Percentiles rank a stretch among this genome's conserved stretches.
These are phyloP conservation scores for Hibiscus syriacus DNA, from an alignment of 345 rosid genomes.

Conservation along the genomic window DNA sequence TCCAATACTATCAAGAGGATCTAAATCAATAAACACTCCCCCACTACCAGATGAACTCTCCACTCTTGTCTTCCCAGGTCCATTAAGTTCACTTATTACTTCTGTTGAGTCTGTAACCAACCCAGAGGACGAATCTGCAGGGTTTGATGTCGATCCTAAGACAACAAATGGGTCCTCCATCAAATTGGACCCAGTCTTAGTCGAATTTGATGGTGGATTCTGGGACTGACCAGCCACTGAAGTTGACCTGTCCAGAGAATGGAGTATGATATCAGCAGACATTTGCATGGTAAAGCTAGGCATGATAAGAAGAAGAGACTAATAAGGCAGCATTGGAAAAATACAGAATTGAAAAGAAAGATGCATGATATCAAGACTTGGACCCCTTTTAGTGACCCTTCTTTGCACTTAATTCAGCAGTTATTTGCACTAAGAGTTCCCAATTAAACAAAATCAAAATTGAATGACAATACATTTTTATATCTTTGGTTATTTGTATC, in stretches of 20 bases:
- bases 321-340: neutral
- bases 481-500: neutral
- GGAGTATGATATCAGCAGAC: slow-evolving; percentile 7
- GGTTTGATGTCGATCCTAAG: slow-evolving; percentile 38
- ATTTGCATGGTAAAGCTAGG: neutral
- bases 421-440: neutral
- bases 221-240: slow-evolving; percentile 33
- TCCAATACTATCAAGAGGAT: slow-evolving; percentile 56
- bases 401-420: neutral
- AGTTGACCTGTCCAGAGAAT: slow-evolving; percentile 37
- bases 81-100: slow-evolving; percentile 35
- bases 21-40: slow-evolving; percentile 56
- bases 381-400: neutral
- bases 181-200: slow-evolving; percentile 30
- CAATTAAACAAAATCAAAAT: neutral
- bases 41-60: slow-evolving; percentile 31
- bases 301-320: neutral
- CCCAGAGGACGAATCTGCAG: slow-evolving; percentile 29
- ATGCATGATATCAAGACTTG: neutral
- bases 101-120: slow-evolving; percentile 38
- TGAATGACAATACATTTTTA: neutral
- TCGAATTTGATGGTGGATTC: slow-evolving; percentile 29
- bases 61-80: slow-evolving; percentile 31
- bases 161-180: slow-evolving; percentile 58
- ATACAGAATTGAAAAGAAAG: neutral